These are phyloP conservation scores for Pleurotus giganteus DNA, from an alignment of 768 basidiomycete species.

Conservation along the genomic window DNA sequence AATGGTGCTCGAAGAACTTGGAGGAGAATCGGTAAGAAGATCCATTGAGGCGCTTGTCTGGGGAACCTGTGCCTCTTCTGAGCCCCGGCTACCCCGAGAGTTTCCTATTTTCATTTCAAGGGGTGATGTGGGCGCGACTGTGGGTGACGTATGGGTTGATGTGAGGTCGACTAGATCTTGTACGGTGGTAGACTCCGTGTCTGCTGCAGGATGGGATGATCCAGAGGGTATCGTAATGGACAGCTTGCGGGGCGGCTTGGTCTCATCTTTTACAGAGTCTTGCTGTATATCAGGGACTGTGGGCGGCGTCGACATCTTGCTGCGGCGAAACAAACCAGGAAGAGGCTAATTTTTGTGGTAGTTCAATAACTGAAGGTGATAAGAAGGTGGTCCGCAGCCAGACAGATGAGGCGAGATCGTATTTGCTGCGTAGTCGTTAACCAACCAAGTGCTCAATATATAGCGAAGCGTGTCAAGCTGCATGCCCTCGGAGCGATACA, in stretches of 20 bases:
- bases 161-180: not conserved
- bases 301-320: not conserved
- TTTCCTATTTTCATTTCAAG: slow-evolving; percentile 3
- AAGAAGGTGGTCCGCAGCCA: not conserved
- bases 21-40: not conserved
- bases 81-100: not conserved
- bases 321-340: slow-evolving; percentile 2
- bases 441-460: not conserved
- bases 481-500: slow-evolving; percentile 2
- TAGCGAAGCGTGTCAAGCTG: not conserved
- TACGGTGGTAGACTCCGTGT: not conserved
- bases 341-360: not conserved
- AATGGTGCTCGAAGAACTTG: not conserved
- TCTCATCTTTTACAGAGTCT: not conserved
- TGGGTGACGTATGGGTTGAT: slow-evolving; percentile 2
- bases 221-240: not conserved
- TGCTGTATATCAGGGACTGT: not conserved
- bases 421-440: not conserved
- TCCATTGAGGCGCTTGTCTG: not conserved
- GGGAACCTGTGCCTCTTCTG: not conserved
- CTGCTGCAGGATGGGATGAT: not conserved
- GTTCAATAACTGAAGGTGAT: not conserved
- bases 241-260: not conserved
- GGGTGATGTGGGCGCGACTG: slow-evolving; percentile 1
- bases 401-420: not conserved